Evolutionary conservation across 179 eudicot species (phyloP), one percentile per base, ranked within the genome.

Genomic region (Beta lomatogona): DNA sequence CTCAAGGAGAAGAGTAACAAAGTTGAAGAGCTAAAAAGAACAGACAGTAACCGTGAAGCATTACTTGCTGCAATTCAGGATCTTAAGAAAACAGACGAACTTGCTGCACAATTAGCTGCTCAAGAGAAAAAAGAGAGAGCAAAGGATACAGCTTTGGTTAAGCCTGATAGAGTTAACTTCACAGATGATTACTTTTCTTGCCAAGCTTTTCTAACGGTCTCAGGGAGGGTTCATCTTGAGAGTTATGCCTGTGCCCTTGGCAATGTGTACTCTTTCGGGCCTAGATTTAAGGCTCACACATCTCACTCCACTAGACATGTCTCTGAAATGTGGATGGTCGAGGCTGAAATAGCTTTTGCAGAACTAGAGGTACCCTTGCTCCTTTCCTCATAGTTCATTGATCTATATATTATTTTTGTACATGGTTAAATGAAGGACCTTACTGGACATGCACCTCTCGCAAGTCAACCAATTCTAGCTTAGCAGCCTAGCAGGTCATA

Each of bases 211-310:
- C 80, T 94, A 7, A 91, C 97, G 0, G 90, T 79, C 28, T 89
- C 93, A 70, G 99, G 98, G 11, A 88, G 93, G 75, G 93, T 96
- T 85, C 99, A 96, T 88, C 93, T 96, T 41, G 93, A 92, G 86
- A 92, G 98, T 79, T 93, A 90, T 81, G 98, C 97, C 1, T 86
- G 93, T 71, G 91, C 97, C 14, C 97, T 96, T 64, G 99, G 99
- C 46, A 91, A 91, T 84, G 99, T 96, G 10, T 96, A 93, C 90
- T 86, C 98, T 3, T 96, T 90, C 54, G 99, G 99, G 68, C 99
- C 99, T 0, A 83, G 98, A 80, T 96, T 94, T 81, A 87, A 67
- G 77, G 95, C 94, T 13, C 86, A 87, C 4, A 87, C 80, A 71
- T 79, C 85, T 10, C 92, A 90, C 19, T 89, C 97, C 28, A 86